Evolutionary conservation across 805 yeast species (phyloP), one percentile per base, ranked within the genome.

Genomic region (Saccharomycopsis babjevae): DNA sequence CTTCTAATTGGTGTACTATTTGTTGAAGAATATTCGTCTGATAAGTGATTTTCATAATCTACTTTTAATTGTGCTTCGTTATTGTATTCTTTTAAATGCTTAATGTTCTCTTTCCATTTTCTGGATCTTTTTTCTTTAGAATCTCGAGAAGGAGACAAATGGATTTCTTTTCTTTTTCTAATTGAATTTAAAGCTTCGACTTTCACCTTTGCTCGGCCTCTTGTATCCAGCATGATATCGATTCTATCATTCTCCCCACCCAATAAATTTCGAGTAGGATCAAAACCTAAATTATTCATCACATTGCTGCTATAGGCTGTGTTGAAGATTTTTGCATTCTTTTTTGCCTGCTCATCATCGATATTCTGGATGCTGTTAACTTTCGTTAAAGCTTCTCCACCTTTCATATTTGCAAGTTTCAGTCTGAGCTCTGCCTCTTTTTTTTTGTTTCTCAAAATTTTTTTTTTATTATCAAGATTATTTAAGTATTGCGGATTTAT

Each of bases 281-380:
- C 84, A 66, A 78, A 82, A 1, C 86, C 86, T 50, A 82, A 68
- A 16, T 71, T 69, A 20, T 72, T 70, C 18, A 81, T 67, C 40
- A 77, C 70, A 1, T 73, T 70, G 54, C 73, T 68, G n/a, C 74
- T 73, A 64, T 78, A 74, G 3, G 81, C 79, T 18, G 72, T 70
- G 61, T 71, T 71, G 5, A 75, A 65, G 15, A 74, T 64, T 6
- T 66, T 66, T 50, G 68, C 68, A 56, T 71, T 65, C 16, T 70
- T 69, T 50, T 65, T 64, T 3, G 39, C 28, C 43, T 36, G 50
- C 2, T 28, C 34, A 36, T 56, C 57, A 20, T 20, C 50, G 20
- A 38, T 38, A 50, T 68, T 54, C 71, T 65, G 22, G 69, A 68
- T 50, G 65, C 64, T 38, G 22, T 40, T 32, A 32, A 18, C 8